phyloP scores from a whole-genome alignment of 1,284 basidiomycete genomes.

The Ceratobasidium sp. region DNA sequence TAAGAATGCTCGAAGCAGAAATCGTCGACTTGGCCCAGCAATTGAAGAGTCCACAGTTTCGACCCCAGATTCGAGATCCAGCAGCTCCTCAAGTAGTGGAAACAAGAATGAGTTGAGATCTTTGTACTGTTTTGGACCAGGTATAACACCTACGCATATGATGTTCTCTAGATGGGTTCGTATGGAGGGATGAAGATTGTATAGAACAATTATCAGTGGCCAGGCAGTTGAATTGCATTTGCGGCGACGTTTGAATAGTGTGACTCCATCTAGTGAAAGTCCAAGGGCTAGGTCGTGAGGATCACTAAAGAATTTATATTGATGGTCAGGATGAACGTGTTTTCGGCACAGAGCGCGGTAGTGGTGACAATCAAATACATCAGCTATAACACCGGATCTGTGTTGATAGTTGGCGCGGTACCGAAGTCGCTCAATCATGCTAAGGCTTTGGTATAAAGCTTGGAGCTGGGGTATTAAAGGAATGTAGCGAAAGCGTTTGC shows the following conservation, averaged over 20 bases:
- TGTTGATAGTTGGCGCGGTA: constrained; percentile 44
- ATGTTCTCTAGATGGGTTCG: constrained; percentile 46
- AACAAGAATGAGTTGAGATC: constrained; percentile 48
- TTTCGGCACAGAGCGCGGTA: constrained; percentile 45
- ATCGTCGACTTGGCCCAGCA: background rate
- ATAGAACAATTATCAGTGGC: constrained; percentile 48
- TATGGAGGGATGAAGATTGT: constrained; percentile 49
- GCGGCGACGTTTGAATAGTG: constrained; percentile 46
- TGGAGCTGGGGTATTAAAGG: constrained; percentile 50
- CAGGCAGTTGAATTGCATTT: too few species aligned
- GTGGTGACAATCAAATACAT: constrained; percentile 50
- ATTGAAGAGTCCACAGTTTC: constrained; percentile 45
- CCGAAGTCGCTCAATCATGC: constrained; percentile 42
- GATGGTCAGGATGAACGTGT: constrained; percentile 45
- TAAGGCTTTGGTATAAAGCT: constrained; percentile 45
- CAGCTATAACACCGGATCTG: constrained; percentile 41
- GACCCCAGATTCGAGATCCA: constrained; percentile 48
- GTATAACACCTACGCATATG: constrained; percentile 49
- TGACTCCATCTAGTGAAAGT: constrained; percentile 48
- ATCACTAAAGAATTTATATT: constrained; percentile 48
- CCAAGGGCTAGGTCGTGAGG: constrained; percentile 49
- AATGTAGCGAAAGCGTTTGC: constrained; percentile 47
- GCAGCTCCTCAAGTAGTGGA: constrained; percentile 49
- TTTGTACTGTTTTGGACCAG: constrained; percentile 50
- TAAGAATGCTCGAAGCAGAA: constrained; percentile 42